Conservation (phyloP, 495 filamentous ascomycete genomes). For the Aspergillus saccharolyticus region DNA sequence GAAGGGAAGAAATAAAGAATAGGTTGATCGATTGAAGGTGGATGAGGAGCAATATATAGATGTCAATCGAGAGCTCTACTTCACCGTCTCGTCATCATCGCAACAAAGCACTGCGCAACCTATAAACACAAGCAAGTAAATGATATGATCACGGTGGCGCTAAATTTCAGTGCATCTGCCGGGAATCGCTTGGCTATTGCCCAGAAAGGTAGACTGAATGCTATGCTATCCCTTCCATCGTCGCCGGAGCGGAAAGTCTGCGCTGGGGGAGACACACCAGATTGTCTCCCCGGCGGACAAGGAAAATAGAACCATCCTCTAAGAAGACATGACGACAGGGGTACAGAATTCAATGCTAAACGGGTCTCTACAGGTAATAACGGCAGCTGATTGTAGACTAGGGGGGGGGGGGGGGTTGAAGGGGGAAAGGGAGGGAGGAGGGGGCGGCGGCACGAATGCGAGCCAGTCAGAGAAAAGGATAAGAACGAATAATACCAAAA, state of each 20-base stretch:
- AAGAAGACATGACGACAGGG: conserved; percentile 22
- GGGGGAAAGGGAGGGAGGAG: neutral
- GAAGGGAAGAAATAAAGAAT: conserved; percentile 1
- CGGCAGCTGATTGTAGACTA: conserved; percentile 9
- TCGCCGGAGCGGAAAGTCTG: conserved; percentile 19
- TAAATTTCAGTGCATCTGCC: conserved; percentile 17
- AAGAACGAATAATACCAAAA: conserved; percentile 6
- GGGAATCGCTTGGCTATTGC: conserved; percentile 17
- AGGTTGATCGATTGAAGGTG: conserved; percentile 5
- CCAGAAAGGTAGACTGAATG: conserved; percentile 15
- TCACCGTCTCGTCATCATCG: conserved; percentile 14
- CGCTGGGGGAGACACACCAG: conserved; percentile 19
- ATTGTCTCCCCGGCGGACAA: conserved; percentile 17
- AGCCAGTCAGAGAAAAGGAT: conserved; percentile 17
- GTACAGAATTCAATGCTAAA: conserved; percentile 16
- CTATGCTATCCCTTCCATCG: conserved; percentile 27
- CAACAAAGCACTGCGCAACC: conserved; percentile 10
- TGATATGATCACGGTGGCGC: conserved; percentile 21
- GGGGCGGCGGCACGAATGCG: conserved; percentile 18
- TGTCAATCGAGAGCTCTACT: conserved; percentile 5
- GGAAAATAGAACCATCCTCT: conserved; percentile 8
- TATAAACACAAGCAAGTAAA: conserved; percentile 13
- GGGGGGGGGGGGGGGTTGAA: conserved; percentile 14
- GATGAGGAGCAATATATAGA: conserved; percentile 15
- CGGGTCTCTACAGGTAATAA: conserved; percentile 19